Percentiles rank a stretch among this genome's conserved stretches.
phyloP scores from a whole-genome alignment of 2,329 filamentous ascomycete genomes.

The Diaporthe ampelina region DNA sequence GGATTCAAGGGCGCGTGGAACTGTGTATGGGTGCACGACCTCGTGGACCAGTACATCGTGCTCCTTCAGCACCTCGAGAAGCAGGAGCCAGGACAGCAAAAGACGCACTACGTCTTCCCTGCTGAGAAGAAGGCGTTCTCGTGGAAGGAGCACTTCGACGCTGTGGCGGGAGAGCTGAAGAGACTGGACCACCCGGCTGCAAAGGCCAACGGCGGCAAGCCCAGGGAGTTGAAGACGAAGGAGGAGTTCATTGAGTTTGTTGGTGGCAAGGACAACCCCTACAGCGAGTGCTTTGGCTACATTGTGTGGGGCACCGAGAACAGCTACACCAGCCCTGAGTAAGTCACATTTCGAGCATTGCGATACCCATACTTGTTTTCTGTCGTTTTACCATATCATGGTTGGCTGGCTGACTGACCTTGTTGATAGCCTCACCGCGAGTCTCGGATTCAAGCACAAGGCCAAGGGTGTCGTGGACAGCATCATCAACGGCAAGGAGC shows the following conservation, averaged over 20 bases:
- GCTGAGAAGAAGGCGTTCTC: constrained; percentile 37
- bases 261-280: constrained; percentile 36
- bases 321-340: constrained; percentile 42
- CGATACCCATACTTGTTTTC: not conserved
- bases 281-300: constrained; percentile 39
- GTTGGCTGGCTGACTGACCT: not conserved
- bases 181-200: constrained; percentile 36
- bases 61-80: constrained; percentile 38
- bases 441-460: constrained; percentile 41
- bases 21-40: constrained; percentile 41
- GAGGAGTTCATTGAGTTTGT: constrained; percentile 41
- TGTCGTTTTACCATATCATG: not conserved
- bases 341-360: not conserved
- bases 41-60: constrained; percentile 37
- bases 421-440: constrained; percentile 9
- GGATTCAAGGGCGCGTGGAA: constrained; percentile 36
- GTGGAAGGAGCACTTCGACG: constrained; percentile 42
- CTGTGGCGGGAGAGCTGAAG: constrained; percentile 38
- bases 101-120: constrained; percentile 41
- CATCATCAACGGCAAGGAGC: constrained; percentile 39
- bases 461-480: constrained; percentile 41
- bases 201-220: constrained; percentile 34
- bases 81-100: constrained; percentile 39
- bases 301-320: constrained; percentile 40
- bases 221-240: constrained; percentile 21